phyloP scores from a whole-genome alignment of 2,329 filamentous ascomycete genomes.

The Pseudodiploospora longispora region DNA sequence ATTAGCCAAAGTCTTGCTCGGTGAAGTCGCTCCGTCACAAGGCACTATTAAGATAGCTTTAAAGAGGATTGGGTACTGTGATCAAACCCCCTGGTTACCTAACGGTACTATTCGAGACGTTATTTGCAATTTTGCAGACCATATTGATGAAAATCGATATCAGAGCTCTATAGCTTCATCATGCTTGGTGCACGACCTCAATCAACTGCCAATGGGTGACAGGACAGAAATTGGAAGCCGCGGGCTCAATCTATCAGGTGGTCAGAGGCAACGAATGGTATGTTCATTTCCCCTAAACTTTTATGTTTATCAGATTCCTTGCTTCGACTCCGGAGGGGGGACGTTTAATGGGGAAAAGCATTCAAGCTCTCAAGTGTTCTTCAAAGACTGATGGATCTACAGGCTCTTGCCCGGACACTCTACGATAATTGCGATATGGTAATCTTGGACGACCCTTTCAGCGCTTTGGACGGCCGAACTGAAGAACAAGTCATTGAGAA shows the following conservation, averaged over 20 bases:
- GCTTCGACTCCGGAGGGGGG: no score
- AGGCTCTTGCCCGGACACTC: constrained; percentile 11
- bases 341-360: no score
- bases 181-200: constrained; percentile 15
- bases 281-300: neutral
- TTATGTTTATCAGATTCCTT: no score
- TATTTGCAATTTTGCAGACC: constrained; percentile 9
- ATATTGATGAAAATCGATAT: constrained; percentile 11
- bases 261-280: constrained; percentile 17
- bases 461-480: constrained; percentile 12
- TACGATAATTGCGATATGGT: constrained; percentile 7
- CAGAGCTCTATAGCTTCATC: constrained; percentile 11
- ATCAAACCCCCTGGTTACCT: constrained; percentile 14
- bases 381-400: neutral
- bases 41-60: constrained; percentile 6
- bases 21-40: constrained; percentile 5
- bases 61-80: constrained; percentile 10
- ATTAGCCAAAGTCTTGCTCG: constrained; percentile 14
- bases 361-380: no score
- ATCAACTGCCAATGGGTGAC: constrained; percentile 13
- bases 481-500: constrained; percentile 10
- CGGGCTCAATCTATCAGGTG: constrained; percentile 13
- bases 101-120: constrained; percentile 11
- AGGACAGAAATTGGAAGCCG: constrained; percentile 12
- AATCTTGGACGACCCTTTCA: constrained; percentile 13